Percentiles rank a stretch among this genome's conserved stretches.
Conservation (phyloP, 2,329 filamentous ascomycete genomes). For the Tolypocladium sp. region DNA sequence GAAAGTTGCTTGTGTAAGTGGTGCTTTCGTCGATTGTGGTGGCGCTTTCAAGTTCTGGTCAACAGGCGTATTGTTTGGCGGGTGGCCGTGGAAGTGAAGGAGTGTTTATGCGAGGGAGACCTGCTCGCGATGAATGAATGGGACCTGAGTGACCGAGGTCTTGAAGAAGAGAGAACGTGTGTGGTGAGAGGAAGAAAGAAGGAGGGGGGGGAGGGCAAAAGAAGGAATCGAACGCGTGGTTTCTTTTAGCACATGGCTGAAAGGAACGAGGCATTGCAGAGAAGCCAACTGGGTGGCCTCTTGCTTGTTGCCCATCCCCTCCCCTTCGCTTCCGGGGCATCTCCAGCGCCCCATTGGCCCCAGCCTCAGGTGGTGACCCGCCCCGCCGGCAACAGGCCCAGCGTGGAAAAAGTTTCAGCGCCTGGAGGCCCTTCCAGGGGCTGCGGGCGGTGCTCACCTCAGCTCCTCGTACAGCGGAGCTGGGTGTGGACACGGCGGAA, state of each 20-base stretch:
- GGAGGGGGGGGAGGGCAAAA: neutral
- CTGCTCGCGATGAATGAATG: slow-evolving; percentile 5
- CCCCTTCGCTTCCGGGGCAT: neutral
- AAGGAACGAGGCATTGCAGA: neutral
- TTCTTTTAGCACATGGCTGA: neutral
- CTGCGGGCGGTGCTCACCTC: neutral
- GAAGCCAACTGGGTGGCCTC: neutral
- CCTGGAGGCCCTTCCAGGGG: neutral
- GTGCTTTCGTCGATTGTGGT: slow-evolving; percentile 1
- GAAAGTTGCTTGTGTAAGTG: neutral
- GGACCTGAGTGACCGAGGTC: neutral
- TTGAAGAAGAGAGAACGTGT: neutral
- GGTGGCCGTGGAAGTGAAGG: slow-evolving; percentile 2
- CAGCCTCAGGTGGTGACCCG: neutral
- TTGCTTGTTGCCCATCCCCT: neutral
- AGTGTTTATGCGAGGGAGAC: slow-evolving; percentile 5
- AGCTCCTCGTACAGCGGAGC: neutral
- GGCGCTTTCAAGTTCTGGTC: neutral
- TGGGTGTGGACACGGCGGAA: neutral
- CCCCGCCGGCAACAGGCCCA: neutral
- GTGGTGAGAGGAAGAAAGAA: neutral
- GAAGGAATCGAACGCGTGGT: neutral
- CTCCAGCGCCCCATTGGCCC: neutral
- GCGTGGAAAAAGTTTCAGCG: neutral
- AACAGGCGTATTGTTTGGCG: neutral